phyloP scores from a whole-genome alignment of 73 alveolate species.

The Paramecium sonneborni region DNA sequence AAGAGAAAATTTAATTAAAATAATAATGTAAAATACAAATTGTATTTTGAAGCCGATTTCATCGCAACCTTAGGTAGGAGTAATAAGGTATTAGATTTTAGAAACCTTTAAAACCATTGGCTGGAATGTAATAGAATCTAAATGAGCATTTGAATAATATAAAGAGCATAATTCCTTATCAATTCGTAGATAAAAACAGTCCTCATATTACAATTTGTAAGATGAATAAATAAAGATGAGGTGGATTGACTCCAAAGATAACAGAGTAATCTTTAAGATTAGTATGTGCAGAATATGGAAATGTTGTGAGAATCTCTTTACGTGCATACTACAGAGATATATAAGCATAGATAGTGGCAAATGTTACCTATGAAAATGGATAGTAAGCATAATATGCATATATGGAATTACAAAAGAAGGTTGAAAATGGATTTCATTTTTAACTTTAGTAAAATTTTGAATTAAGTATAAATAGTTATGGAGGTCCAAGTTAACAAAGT shows the following conservation, averaged over 20 bases:
- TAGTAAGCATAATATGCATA: neutral
- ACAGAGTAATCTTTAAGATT: neutral
- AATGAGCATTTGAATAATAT: neutral
- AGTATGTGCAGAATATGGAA: conserved; percentile 39
- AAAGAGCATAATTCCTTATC: neutral
- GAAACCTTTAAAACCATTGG: conserved; percentile 2
- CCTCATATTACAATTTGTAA: conserved; percentile 13
- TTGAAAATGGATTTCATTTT: conserved; percentile 45
- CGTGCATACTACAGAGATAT: neutral
- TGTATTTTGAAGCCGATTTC: neutral
- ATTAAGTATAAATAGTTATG: neutral
- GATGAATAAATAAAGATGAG: neutral
- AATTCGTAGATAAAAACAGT: neutral
- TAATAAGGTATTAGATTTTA: neutral
- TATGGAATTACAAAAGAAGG: neutral
- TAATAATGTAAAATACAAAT: neutral
- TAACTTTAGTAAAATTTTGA: neutral
- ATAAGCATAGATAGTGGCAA: neutral
- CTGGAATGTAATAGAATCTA: conserved; percentile 2
- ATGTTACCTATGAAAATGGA: neutral
- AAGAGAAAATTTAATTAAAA: too few relatives aligned
- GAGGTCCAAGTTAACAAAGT: neutral
- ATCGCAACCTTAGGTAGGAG: neutral
- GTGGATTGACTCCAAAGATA: conserved; percentile 48
- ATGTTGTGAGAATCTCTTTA: neutral